These are phyloP conservation scores for Gossypium trilobum DNA, from an alignment of 441 rosid species.

Conservation along the genomic window DNA sequence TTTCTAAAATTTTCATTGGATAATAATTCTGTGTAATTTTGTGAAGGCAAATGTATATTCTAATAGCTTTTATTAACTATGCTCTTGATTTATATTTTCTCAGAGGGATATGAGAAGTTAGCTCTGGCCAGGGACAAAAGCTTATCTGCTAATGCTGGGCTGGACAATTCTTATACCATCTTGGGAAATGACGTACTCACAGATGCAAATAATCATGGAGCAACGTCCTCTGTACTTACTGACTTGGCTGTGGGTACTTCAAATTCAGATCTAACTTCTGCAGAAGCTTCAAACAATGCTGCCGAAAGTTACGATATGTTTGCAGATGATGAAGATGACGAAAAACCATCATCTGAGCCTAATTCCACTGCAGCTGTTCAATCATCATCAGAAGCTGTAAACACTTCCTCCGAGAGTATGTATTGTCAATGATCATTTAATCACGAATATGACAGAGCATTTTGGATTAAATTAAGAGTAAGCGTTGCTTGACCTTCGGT, in stretches of 20 bases:
- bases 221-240: conserved; percentile 20
- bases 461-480: background rate
- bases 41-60: background rate
- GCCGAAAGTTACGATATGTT: conserved; percentile 64
- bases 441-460: background rate
- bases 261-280: conserved; percentile 22
- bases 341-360: conserved; percentile 30
- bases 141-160: conserved; percentile 15
- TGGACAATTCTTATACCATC: conserved; percentile 15
- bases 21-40: background rate
- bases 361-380: conserved; percentile 25
- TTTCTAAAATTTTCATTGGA: background rate
- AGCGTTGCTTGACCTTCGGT: conserved; percentile 3
- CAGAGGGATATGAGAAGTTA: conserved; percentile 79
- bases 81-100: conserved; percentile 8
- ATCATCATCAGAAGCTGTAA: conserved; percentile 22
- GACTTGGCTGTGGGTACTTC: conserved; percentile 24
- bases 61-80: background rate
- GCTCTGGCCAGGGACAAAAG: conserved; percentile 45
- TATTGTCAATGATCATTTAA: background rate
- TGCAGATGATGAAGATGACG: conserved; percentile 53
- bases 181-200: conserved; percentile 20
- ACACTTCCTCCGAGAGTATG: conserved; percentile 36
- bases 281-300: conserved; percentile 24
- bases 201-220: conserved; percentile 20